Percentiles rank a stretch among this genome's conserved stretches.
phyloP scores from a whole-genome alignment of 805 yeast genomes.

The Ogataea henricii region DNA sequence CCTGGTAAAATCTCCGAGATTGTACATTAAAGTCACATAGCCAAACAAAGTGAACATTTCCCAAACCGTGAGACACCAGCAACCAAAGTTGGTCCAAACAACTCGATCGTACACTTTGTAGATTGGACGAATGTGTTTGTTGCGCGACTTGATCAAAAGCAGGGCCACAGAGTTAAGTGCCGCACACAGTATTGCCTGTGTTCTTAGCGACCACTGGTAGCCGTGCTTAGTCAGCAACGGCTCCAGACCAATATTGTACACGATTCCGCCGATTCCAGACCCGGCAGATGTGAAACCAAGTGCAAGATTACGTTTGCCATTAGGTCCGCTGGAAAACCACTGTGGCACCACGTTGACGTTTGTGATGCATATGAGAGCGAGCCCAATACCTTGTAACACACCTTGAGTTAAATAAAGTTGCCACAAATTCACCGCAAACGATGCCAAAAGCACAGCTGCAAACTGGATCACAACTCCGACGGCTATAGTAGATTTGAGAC shows the following conservation, averaged over 20 bases:
- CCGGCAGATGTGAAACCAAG: slow-evolving; percentile 51
- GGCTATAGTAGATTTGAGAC: slow-evolving; percentile 41
- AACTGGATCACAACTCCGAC: slow-evolving; percentile 55
- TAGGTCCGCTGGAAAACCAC: slow-evolving; percentile 50
- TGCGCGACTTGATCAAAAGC: slow-evolving; percentile 41
- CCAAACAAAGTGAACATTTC: slow-evolving; percentile 56
- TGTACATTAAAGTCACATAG: slow-evolving; percentile 59
- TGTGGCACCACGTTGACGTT: slow-evolving; percentile 63
- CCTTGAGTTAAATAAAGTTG: slow-evolving; percentile 72
- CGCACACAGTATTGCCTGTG: slow-evolving; percentile 45
- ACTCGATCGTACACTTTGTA: slow-evolving; percentile 43
- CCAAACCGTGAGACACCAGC: slow-evolving; percentile 37
- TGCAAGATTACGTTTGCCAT: slow-evolving; percentile 59
- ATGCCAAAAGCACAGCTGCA: slow-evolving; percentile 59
- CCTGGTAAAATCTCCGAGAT: slow-evolving; percentile 59
- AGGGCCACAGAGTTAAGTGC: slow-evolving; percentile 38
- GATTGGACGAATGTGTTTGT: slow-evolving; percentile 37
- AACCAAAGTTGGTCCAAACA: slow-evolving; percentile 42
- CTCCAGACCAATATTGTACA: slow-evolving; percentile 52
- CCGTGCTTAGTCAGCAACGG: slow-evolving; percentile 39
- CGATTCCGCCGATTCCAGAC: slow-evolving; percentile 54
- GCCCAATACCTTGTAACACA: slow-evolving; percentile 56
- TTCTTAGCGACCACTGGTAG: slow-evolving; percentile 53
- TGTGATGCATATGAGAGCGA: slow-evolving; percentile 60
- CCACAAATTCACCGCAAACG: slow-evolving; percentile 61